Evolutionary conservation across 345 rosid species (phyloP), one percentile per base, ranked within the genome.

Genomic region (Salix viminalis): DNA sequence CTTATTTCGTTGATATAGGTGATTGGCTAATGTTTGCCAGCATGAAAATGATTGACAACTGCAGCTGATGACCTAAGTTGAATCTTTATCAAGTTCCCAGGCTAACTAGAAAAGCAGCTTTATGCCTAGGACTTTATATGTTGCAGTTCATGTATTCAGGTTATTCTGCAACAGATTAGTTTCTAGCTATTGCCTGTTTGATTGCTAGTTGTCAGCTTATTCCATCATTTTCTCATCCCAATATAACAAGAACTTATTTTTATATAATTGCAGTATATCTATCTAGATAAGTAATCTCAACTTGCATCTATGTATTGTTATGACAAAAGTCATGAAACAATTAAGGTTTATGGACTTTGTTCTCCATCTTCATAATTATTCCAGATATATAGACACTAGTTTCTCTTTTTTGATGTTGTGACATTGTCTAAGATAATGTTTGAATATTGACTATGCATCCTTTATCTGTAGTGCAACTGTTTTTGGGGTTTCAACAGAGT

Each of bases 401-500:
- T 61, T 58, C 48, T 67, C 41, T 24, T 48, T 16, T 24, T 56
- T 66, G 37, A 36, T n/a, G 1, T 68, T 67, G 28, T 37, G 21
- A 19, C 21, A 52, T 28, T 32, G 12, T 69, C 44, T 58, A 8
- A 32, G 67, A 36, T 71, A 28, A 16, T 80, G 7, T 24, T 61
- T 66, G 26, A 18, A 44, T 58, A 52, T 13, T 75, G 74, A 71
- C 65, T 50, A 75, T 48, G 46, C 73, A 50, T 65, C 42, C 16
- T 62, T 80, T 26, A 52, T 74, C 62, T 86, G 89, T 85, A 96
- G 99, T 87, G 89, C 94, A 37, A 92, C 82, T 77, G 99, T 94
- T 68, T 96, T 96, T 72, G 98, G 99, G 6, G 99, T 96, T 70
- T 96, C 99, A 1, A 93, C 99, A 0, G 94, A 96, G 79, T 93